Percentiles rank a stretch among this genome's conserved stretches.
Conservation (phyloP, 768 basidiomycete genomes). For the Termitomyces sp. region DNA sequence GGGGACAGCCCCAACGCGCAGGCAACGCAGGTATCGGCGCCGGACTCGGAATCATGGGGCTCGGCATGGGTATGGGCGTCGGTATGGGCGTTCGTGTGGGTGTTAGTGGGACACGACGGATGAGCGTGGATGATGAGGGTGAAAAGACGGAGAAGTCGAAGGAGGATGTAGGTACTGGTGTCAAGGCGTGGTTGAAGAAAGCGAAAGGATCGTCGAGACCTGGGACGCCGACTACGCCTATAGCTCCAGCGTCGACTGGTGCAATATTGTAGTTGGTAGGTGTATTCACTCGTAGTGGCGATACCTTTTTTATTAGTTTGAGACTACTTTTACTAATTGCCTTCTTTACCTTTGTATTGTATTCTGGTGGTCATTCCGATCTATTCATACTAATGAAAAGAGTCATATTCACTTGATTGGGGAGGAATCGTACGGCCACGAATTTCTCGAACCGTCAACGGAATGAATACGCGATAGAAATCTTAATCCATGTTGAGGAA, state of each 20-base stretch:
- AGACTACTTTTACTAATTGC: neutral
- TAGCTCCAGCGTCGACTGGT: no score
- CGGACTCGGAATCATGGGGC: conserved; percentile 20
- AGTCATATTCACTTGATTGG: neutral
- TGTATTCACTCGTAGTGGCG: neutral
- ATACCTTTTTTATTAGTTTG: neutral
- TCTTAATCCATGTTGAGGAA: neutral
- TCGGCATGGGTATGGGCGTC: conserved; percentile 20
- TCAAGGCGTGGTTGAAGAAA: conserved; percentile 19
- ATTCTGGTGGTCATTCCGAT: neutral
- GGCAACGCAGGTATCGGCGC: conserved; percentile 13
- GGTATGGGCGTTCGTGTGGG: conserved; percentile 18
- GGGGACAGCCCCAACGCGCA: neutral
- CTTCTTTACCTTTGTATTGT: neutral
- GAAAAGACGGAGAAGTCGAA: neutral
- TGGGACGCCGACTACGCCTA: conserved; percentile 8
- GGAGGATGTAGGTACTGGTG: conserved; percentile 3
- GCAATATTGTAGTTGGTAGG: neutral
- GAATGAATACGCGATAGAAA: neutral
- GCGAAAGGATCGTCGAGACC: conserved; percentile 12
- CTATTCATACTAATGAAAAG: neutral
- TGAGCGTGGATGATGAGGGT: neutral
- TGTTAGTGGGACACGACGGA: conserved; percentile 3
- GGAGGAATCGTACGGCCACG: neutral
- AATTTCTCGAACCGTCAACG: neutral